Percentiles rank a stretch among this genome's conserved stretches.
Evolutionary conservation across 2,329 filamentous ascomycete species (phyloP).

Genomic region (Saccharata proteae): DNA sequence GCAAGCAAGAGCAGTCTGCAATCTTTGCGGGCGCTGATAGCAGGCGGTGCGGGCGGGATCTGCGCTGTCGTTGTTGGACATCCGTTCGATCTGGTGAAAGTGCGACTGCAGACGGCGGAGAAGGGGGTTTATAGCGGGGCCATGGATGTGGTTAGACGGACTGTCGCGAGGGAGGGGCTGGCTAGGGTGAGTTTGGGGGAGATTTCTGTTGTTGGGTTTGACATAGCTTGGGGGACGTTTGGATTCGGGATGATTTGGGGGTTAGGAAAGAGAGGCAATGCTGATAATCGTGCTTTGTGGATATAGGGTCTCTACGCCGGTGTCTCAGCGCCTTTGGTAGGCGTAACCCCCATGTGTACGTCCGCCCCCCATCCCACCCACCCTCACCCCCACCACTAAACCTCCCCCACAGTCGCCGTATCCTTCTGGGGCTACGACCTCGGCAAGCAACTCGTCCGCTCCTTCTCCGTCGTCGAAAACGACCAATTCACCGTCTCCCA

Average conservation of each 20-base stretch:
- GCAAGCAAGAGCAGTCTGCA: conserved; percentile 44
- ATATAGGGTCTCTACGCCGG: conserved; percentile 80
- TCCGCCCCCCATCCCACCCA: conserved; percentile 16
- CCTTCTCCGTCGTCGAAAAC: conserved; percentile 53
- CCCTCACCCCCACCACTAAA: neutral
- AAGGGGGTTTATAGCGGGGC: conserved; percentile 83
- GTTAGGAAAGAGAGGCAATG: neutral
- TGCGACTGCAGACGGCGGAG: conserved; percentile 91
- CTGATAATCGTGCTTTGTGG: conserved; percentile 1
- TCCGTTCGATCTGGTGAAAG: conserved; percentile 96
- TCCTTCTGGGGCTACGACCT: conserved; percentile 83
- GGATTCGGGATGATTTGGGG: neutral
- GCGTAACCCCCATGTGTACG: conserved; percentile 98
- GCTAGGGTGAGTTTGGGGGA: conserved; percentile 32
- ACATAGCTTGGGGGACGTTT: too few species aligned
- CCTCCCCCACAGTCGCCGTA: conserved; percentile 41
- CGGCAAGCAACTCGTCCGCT: conserved; percentile 76
- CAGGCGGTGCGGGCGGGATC: conserved; percentile 84
- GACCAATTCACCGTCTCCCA: conserved; percentile 70
- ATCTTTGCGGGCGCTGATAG: conserved; percentile 67
- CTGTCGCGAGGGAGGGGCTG: conserved; percentile 75
- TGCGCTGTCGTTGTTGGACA: conserved; percentile 90
- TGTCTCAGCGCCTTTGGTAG: conserved; percentile 85
- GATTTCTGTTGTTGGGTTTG: neutral
- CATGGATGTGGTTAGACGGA: conserved; percentile 83